Evolutionary conservation across 768 basidiomycete species (phyloP).

Genomic region (Panaeolus papilionaceus): DNA sequence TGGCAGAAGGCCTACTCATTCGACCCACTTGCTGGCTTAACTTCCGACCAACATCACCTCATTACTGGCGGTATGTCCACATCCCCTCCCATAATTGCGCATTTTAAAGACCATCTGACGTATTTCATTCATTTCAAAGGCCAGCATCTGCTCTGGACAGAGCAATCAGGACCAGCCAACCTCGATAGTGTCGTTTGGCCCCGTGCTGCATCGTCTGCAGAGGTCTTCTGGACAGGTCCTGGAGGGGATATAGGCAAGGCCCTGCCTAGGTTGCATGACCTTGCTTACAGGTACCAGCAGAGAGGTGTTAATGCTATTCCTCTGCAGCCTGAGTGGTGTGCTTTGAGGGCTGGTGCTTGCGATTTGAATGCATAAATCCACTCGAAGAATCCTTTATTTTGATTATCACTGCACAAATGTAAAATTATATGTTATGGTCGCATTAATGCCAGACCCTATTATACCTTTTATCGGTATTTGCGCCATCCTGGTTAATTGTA

Average conservation of each 20-base stretch:
- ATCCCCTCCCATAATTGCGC: not conserved
- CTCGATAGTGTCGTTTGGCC: constrained; percentile 77
- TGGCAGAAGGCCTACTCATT: constrained; percentile 83
- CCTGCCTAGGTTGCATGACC: constrained; percentile 71
- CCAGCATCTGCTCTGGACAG: constrained; percentile 75
- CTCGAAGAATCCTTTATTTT: not conserved
- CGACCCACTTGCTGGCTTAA: constrained; percentile 69
- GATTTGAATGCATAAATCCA: constrained; percentile 48
- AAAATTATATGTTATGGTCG: not conserved
- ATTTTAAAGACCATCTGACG: not conserved
- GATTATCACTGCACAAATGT: not conserved
- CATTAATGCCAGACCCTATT: not conserved
- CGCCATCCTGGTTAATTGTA: not conserved
- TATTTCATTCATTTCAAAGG: constrained; percentile 36
- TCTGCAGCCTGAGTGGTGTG: constrained; percentile 79
- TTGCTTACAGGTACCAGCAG: constrained; percentile 64
- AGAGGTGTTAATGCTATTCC: constrained; percentile 65
- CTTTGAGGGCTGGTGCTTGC: constrained; percentile 63
- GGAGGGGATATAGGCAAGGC: constrained; percentile 54
- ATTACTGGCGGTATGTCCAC: constrained; percentile 66
- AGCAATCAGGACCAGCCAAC: constrained; percentile 71
- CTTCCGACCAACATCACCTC: constrained; percentile 51
- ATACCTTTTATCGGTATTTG: not conserved
- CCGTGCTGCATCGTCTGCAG: constrained; percentile 71
- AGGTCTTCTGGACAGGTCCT: constrained; percentile 78